A percentile compares a stretch with the other conserved stretches of the same genome.
These are phyloP conservation scores for Coemansia sp. DNA, from an alignment of 192 early-diverging fungal species.

Conservation along the genomic window DNA sequence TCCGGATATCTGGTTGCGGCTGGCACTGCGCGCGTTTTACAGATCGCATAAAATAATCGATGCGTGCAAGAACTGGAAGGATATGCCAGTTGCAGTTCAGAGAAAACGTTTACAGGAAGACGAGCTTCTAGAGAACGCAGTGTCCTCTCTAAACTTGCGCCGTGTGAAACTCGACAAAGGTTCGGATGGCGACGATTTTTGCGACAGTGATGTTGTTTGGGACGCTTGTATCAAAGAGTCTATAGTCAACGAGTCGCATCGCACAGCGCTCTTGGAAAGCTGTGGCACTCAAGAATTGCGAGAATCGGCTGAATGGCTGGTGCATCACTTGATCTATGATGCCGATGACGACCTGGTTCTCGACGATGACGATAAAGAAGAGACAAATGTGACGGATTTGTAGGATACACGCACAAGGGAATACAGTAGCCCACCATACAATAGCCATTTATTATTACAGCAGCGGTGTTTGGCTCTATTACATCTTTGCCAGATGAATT, in stretches of 20 bases:
- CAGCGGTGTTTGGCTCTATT: too few relatives aligned
- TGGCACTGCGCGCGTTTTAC: constrained; percentile 29
- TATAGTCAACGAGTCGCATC: not conserved
- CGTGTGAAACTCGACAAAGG: not conserved
- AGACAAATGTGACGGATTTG: not conserved
- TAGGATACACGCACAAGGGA: not conserved
- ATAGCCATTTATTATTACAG: too few relatives aligned
- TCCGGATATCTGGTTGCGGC: constrained; percentile 11
- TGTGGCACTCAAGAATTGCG: not conserved
- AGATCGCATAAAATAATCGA: constrained; percentile 24
- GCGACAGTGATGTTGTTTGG: not conserved
- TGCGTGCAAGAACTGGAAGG: constrained; percentile 31
- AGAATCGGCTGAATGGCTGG: not conserved
- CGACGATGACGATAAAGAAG: not conserved
- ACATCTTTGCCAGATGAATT: too few relatives aligned
- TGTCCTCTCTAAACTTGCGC: not conserved
- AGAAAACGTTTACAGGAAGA: constrained; percentile 24
- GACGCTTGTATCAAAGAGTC: not conserved
- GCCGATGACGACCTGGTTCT: not conserved
- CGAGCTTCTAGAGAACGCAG: not conserved
- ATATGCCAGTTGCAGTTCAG: constrained; percentile 10
- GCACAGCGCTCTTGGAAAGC: not conserved
- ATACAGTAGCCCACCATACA: too few relatives aligned
- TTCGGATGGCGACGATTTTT: not conserved
- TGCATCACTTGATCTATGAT: not conserved